phyloP scores from a whole-genome alignment of 73 alveolate species.

The Paramecium tetraurelia region DNA sequence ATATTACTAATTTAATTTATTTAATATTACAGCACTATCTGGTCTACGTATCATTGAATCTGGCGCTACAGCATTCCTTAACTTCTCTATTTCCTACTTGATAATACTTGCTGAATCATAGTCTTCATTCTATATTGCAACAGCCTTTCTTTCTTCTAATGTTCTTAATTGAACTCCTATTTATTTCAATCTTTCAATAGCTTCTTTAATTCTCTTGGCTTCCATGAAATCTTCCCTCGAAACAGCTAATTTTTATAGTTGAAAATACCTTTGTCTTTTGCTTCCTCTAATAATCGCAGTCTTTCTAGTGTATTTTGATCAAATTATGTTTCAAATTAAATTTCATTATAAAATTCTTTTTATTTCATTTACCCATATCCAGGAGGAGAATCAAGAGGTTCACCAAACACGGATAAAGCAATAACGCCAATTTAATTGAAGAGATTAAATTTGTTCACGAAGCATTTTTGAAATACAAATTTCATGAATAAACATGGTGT shows the following conservation, averaged over 20 bases:
- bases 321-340: conserved; percentile 59
- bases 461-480: conserved; percentile 86
- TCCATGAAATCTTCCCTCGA: conserved; percentile 87
- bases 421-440: conserved; percentile 89
- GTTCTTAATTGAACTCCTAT: conserved; percentile 79
- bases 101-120: conserved; percentile 88
- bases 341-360: conserved; percentile 58
- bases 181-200: conserved; percentile 85
- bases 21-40: not conserved
- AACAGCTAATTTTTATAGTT: conserved; percentile 67
- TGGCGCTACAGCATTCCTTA: conserved; percentile 87
- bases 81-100: conserved; percentile 95
- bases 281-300: conserved; percentile 78
- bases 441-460: conserved; percentile 82
- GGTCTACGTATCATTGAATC: conserved; percentile 39
- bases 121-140: conserved; percentile 88
- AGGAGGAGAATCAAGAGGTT: conserved; percentile 36
- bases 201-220: conserved; percentile 89
- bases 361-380: conserved; percentile 38
- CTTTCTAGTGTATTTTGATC: conserved; percentile 80
- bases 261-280: conserved; percentile 65
- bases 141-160: conserved; percentile 82
- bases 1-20: conserved; percentile 44
- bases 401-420: conserved; percentile 69
- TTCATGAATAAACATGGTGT: conserved; percentile 79